phyloP scores from a whole-genome alignment of 208 protist genomes.

The Spongospora subterranea region DNA sequence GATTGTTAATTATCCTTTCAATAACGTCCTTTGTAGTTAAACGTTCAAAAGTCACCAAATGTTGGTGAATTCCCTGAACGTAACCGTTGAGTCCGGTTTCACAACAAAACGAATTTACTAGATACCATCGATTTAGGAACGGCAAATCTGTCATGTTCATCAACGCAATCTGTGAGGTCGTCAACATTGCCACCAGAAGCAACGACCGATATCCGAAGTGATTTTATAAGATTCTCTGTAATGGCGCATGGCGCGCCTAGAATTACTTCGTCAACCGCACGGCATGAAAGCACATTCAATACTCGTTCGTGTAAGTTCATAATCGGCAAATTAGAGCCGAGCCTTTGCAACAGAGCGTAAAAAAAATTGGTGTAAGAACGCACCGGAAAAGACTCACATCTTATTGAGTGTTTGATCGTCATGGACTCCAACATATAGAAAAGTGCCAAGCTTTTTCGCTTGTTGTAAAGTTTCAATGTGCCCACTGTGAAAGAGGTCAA shows the following conservation, averaged over 20 bases:
- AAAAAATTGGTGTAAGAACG: neutral
- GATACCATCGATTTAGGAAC: slow-evolving; percentile 47
- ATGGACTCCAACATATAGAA: slow-evolving; percentile 93
- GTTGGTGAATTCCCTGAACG: neutral
- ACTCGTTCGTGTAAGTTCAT: slow-evolving; percentile 97
- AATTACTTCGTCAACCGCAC: slow-evolving; percentile 95
- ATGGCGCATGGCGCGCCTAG: slow-evolving; percentile 93
- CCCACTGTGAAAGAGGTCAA: slow-evolving; percentile 89
- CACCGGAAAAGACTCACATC: slow-evolving; percentile 70
- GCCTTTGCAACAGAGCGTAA: neutral
- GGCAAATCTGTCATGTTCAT: slow-evolving; percentile 64
- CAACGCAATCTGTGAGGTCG: neutral
- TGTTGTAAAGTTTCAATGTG: slow-evolving; percentile 79
- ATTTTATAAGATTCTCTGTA: slow-evolving; percentile 87
- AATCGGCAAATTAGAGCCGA: slow-evolving; percentile 93
- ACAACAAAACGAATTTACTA: no score
- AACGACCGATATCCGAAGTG: slow-evolving; percentile 82
- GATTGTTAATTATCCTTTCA: slow-evolving; percentile 72
- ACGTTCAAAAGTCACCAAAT: slow-evolving; percentile 52
- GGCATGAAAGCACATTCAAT: slow-evolving; percentile 91
- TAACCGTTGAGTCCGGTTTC: no score
- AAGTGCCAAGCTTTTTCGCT: slow-evolving; percentile 88
- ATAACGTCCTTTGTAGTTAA: slow-evolving; percentile 71
- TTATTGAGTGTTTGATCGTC: slow-evolving; percentile 85
- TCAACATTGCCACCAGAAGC: slow-evolving; percentile 80